Evolutionary conservation across 106 monocot genomes (phyloP).

Genomic region (Platanthera guangdongensis): DNA sequence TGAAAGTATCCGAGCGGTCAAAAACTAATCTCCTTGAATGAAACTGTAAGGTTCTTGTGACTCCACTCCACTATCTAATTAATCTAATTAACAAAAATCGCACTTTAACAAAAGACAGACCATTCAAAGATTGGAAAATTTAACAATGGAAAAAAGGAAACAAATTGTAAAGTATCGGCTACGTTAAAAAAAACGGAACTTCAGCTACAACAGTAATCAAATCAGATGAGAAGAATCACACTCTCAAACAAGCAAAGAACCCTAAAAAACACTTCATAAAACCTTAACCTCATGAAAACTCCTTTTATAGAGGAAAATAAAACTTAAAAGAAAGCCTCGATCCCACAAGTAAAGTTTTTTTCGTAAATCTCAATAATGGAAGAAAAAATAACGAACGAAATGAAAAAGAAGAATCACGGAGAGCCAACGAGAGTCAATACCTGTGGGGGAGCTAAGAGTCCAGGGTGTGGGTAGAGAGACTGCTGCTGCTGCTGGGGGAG

Average conservation of each 20-base stretch:
- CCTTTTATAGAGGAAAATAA: not conserved
- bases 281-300: not conserved
- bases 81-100: not conserved
- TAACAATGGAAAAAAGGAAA: not conserved
- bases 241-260: not conserved
- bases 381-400: not conserved
- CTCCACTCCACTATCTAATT: not conserved
- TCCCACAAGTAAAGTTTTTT: not conserved
- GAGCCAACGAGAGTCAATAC: not conserved
- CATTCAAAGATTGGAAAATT: not conserved
- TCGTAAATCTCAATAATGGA: not conserved
- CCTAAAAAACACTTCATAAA: not conserved
- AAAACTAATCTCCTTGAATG: not conserved
- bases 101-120: not conserved
- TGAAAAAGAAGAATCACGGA: not conserved
- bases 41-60: not conserved
- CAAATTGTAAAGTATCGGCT: not conserved
- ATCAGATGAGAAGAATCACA: not conserved
- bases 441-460: conserved; percentile 23
- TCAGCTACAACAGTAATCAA: not conserved
- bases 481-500: conserved; percentile 28
- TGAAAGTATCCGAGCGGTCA: not conserved
- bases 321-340: not conserved
- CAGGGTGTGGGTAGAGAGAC: conserved; percentile 21
- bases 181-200: not conserved